phyloP scores from a whole-genome alignment of 2,329 filamentous ascomycete genomes.

The Epichloe gansuensis region DNA sequence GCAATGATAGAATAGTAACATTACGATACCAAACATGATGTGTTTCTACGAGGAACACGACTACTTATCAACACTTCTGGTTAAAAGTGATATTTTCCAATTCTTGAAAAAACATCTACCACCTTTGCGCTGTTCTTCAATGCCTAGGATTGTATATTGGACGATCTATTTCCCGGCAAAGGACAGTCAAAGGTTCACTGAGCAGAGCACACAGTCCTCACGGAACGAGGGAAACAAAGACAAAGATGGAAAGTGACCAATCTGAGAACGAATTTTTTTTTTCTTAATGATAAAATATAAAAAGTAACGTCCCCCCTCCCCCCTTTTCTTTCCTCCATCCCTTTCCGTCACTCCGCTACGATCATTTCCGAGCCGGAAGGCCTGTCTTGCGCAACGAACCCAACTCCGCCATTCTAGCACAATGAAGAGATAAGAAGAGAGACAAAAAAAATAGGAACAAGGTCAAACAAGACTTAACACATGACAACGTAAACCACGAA shows the following conservation, averaged over 20 bases:
- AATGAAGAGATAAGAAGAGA: constrained; percentile 12
- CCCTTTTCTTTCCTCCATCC: constrained; percentile 6
- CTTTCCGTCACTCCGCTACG: constrained; percentile 10
- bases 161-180: too few relatives aligned
- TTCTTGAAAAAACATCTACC: too few relatives aligned
- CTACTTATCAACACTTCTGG: background rate
- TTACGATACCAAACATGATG: background rate
- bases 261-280: background rate
- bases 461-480: constrained; percentile 7
- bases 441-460: constrained; percentile 6
- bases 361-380: constrained; percentile 11
- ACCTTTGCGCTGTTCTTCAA: too few relatives aligned
- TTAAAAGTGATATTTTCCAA: too few relatives aligned
- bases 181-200: too few relatives aligned
- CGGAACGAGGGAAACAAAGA: too few relatives aligned
- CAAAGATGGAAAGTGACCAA: too few relatives aligned
- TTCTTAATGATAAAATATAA: background rate
- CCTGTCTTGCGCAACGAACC: constrained; percentile 8
- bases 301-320: background rate
- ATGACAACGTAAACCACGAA: constrained; percentile 7
- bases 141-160: too few relatives aligned
- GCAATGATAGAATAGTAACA: background rate
- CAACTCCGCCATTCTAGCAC: constrained; percentile 16
- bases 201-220: too few relatives aligned
- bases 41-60: too few relatives aligned